A percentile compares a stretch with the other conserved stretches of the same genome.
Conservation (phyloP, 2,329 filamentous ascomycete genomes). For the Beauveria varroae region DNA sequence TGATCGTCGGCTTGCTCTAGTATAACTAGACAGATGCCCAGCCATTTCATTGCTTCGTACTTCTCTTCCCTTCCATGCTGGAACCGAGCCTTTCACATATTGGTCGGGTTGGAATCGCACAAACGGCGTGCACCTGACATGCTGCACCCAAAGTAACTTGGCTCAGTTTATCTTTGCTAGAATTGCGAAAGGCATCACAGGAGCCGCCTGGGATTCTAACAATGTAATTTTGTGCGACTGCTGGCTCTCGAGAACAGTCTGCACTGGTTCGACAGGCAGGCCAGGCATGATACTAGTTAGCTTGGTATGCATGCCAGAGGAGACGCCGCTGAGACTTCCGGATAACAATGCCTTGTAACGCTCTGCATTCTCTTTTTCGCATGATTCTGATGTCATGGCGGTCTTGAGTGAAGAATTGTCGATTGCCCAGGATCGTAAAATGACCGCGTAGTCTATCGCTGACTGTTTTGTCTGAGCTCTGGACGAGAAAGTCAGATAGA, state of each 20-base stretch:
- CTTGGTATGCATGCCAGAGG: slow-evolving; percentile 29
- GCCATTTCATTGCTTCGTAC: no score
- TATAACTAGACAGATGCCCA: background rate
- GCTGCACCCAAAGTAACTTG: background rate
- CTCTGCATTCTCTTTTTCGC: slow-evolving; percentile 24
- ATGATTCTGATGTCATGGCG: slow-evolving; percentile 21
- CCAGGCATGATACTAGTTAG: slow-evolving; percentile 36
- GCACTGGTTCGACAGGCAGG: slow-evolving; percentile 33
- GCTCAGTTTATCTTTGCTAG: background rate
- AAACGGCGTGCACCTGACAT: background rate
- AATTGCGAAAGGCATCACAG: background rate
- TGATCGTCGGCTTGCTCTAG: slow-evolving; percentile 26
- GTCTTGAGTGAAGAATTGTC: slow-evolving; percentile 22
- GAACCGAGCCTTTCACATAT: background rate
- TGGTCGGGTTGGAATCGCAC: background rate
- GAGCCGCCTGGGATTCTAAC: background rate
- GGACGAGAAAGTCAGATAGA: slow-evolving; percentile 22
- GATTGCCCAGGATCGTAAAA: slow-evolving; percentile 29
- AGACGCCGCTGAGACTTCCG: slow-evolving; percentile 22
- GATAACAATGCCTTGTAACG: slow-evolving; percentile 24
- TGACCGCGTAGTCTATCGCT: slow-evolving; percentile 23
- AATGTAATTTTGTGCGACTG: background rate
- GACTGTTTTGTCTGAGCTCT: slow-evolving; percentile 18
- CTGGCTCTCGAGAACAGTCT: slow-evolving; percentile 17
- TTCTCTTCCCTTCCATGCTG: no score